Evolutionary conservation across 495 filamentous ascomycete genomes (phyloP).

Genomic region (Neurospora pannonica): DNA sequence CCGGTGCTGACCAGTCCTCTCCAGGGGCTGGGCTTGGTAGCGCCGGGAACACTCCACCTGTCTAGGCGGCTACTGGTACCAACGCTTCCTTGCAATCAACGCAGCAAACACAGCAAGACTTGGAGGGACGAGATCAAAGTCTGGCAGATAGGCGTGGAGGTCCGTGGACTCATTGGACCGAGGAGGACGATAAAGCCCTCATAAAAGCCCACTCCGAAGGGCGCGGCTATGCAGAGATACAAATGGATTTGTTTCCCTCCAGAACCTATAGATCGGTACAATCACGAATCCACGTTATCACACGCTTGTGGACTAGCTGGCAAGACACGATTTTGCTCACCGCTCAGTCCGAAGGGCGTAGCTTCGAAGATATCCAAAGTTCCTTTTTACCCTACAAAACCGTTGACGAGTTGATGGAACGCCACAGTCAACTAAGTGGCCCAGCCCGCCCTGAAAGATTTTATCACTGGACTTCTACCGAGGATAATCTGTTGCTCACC

Average conservation of each 20-base stretch:
- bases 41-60: neutral
- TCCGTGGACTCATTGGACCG: neutral
- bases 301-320: neutral
- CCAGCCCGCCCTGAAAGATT: neutral
- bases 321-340: neutral
- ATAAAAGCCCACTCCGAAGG: neutral
- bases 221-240: neutral
- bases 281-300: neutral
- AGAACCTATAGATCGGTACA: neutral
- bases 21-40: neutral
- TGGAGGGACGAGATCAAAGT: neutral
- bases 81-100: neutral
- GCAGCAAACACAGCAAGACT: neutral
- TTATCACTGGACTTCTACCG: neutral
- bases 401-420: neutral
- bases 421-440: neutral
- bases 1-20: neutral
- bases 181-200: neutral
- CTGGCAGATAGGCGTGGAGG: neutral
- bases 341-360: neutral
- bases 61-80: neutral
- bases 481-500: neutral
- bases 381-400: neutral
- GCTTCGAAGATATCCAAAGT: neutral
- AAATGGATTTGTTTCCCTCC: neutral